Evolutionary conservation across 2,329 filamentous ascomycete genomes (phyloP), one percentile per base, ranked within the genome.

Genomic region (Aspergillus piperis): DNA sequence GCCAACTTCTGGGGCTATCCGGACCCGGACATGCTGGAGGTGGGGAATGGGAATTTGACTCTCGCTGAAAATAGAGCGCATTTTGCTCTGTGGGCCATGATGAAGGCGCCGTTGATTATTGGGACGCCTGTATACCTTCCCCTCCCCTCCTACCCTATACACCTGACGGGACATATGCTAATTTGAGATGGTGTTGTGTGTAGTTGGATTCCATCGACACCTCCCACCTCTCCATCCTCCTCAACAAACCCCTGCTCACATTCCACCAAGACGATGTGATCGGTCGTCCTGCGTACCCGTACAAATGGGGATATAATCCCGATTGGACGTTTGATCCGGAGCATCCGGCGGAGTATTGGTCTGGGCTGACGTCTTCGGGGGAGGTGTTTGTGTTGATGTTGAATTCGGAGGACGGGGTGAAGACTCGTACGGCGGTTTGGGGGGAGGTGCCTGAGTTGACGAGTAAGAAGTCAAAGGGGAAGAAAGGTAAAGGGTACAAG

Each of bases 81-180:
- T 64, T 84, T 84, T 64, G 79, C 80, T 3, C 67, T 84, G 4
- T 85, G 83, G 83, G 80, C 79, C 0, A 75, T 76, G 1, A 77
- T 84, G 72, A 84, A 83, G 67, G 77, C 75, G 5, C 82, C 82
- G 0, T 65, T 85, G 19, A 75, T 84, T 25, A 82, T 84, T 51
- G 81, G 82, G 11, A 75, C 73, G 13, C 60, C 68, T 4, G 73
- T 77, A 69, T n/a, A 10, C 32, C 54, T 47, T 8, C 47, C 15
- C 17, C 1, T 25, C 6, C 17, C 25, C 17, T 30, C 8, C 23
- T 21, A 15, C n/a, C 21, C n/a, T 19, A n/a, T 41, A 32, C 1
- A 19, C 15, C 25, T 2, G 38, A 8, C 23, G 23, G 23, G 25
- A 2, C 39, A 10, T 5, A 39, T 39, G 8, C n/a, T n/a, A 30